Base-by-base conservation (phyloP, 345 rosid genomes). In the Salix udensis region DNA sequence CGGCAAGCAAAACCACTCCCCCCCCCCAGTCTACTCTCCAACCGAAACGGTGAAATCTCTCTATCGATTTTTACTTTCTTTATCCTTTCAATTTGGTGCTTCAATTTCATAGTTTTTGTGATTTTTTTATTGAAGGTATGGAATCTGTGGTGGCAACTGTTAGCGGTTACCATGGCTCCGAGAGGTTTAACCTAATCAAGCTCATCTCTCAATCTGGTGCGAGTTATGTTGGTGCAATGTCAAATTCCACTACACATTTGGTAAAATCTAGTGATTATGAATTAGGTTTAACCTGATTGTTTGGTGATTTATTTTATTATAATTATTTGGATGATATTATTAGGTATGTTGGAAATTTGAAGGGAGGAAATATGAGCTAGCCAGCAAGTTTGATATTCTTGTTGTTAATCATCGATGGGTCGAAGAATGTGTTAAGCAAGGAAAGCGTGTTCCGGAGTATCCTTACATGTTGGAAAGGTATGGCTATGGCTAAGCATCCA, bases 271-370 rank as follows among this genome's bases (percentile, higher is more conserved):
- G 26, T 70, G 34, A 30, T 36, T 12, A 40, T 40, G 44, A 40
- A 40, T 10, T 40, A 40, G 14, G 44, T 40, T 40, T 40, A 40
- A 40, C 44, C 44, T 40, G 12, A 40, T 2, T 13, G 23, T 46
- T 28, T 71, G 23, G 18, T 42, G 4, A 15, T 52, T 24, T 16
- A 3, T 67, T 26, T 1, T 52, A 15, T 23, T 37, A 26, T 5
- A 19, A n/a, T 13, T 44, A n/a, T 24, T 67, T 19, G 6, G 4
- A 19, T 37, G 40, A 18, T 37, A 14, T 18, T 18, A 46, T 52
- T 78, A 96, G 98, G 89, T 96, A 4, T 93, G 99, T 72, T 82
- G 97, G 96, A 85, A 84, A 80, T 92, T 89, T 39, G 92, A 92
- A 70, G 98, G 99, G 1, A 82, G 74, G 75, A 96, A 96, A 75